Percentiles rank a stretch among this genome's conserved stretches.
Evolutionary conservation across 2,329 filamentous ascomycete species (phyloP).

Genomic region (Fusarium guadeloupense): DNA sequence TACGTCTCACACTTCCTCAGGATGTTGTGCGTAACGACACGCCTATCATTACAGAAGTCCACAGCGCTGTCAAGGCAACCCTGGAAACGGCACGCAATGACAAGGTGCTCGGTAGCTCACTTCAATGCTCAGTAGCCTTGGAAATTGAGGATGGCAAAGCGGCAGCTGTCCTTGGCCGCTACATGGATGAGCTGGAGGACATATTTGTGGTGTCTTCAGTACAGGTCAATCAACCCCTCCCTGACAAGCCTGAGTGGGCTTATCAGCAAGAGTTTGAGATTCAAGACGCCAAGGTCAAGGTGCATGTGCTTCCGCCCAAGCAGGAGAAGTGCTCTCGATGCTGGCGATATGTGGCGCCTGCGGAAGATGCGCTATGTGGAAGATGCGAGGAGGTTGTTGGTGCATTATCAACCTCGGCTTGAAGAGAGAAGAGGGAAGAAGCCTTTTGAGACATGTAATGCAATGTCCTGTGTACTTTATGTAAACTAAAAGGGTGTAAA

Average conservation of each 20-base stretch:
- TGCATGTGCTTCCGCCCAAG: conserved; percentile 59
- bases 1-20: conserved; percentile 52
- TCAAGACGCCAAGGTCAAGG: conserved; percentile 49
- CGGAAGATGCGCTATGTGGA: conserved; percentile 72
- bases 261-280: conserved; percentile 57
- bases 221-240: conserved; percentile 52
- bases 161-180: conserved; percentile 50
- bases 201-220: conserved; percentile 78
- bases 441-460: conserved; percentile 18
- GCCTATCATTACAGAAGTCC: conserved; percentile 61
- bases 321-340: conserved; percentile 83
- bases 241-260: conserved; percentile 50
- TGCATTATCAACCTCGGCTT: conserved; percentile 16
- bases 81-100: conserved; percentile 77
- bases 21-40: conserved; percentile 54
- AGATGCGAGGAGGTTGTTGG: conserved; percentile 75
- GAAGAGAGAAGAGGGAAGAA: conserved; percentile 3
- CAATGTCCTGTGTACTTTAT: conserved; percentile 7
- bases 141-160: conserved; percentile 52
- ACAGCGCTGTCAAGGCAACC: conserved; percentile 75
- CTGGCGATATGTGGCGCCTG: conserved; percentile 84
- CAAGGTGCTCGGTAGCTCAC: conserved; percentile 80
- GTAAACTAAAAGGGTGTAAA: conserved; percentile 22
- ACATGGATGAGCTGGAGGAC: conserved; percentile 63
- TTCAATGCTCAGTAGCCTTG: conserved; percentile 78